These are phyloP conservation scores for Xylaria nigripes DNA, from an alignment of 495 filamentous ascomycete species.

Conservation along the genomic window DNA sequence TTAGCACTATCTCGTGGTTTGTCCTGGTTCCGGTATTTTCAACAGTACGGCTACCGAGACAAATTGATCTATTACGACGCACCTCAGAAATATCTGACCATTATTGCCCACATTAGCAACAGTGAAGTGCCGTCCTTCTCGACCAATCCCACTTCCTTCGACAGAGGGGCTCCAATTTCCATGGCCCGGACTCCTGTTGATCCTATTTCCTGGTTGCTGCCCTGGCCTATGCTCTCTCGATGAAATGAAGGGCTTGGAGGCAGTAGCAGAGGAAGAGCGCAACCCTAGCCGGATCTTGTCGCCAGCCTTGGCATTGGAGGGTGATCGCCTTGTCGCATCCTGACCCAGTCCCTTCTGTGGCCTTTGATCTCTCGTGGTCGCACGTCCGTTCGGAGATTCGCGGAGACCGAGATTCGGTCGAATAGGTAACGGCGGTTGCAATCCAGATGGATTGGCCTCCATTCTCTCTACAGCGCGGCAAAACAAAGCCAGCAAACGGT, in stretches of 20 bases:
- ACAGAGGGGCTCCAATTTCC: constrained; percentile 42
- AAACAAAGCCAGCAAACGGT: constrained; percentile 20
- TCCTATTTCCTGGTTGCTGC: constrained; percentile 28
- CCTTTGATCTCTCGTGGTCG: constrained; percentile 12
- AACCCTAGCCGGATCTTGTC: constrained; percentile 22
- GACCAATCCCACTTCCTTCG: constrained; percentile 43
- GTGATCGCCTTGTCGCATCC: constrained; percentile 18
- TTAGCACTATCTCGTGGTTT: constrained; percentile 1
- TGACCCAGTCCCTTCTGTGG: constrained; percentile 10
- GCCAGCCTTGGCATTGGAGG: constrained; percentile 5
- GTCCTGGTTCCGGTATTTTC: neutral
- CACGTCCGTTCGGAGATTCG: constrained; percentile 12
- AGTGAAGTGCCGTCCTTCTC: constrained; percentile 72
- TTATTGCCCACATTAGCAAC: constrained; percentile 92
- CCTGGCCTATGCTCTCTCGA: constrained; percentile 33
- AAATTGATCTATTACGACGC: constrained; percentile 29
- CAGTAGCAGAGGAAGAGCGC: constrained; percentile 20
- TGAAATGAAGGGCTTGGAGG: constrained; percentile 35
- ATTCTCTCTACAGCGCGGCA: constrained; percentile 28
- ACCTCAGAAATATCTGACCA: constrained; percentile 92
- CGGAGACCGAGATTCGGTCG: constrained; percentile 20
- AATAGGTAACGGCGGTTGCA: constrained; percentile 16
- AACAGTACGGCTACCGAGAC: neutral
- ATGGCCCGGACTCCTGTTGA: constrained; percentile 25
- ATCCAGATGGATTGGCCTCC: constrained; percentile 19